A percentile compares a stretch with the other conserved stretches of the same genome.
phyloP scores from a whole-genome alignment of 352 stramenopile species.

The Pythium aquatile region DNA sequence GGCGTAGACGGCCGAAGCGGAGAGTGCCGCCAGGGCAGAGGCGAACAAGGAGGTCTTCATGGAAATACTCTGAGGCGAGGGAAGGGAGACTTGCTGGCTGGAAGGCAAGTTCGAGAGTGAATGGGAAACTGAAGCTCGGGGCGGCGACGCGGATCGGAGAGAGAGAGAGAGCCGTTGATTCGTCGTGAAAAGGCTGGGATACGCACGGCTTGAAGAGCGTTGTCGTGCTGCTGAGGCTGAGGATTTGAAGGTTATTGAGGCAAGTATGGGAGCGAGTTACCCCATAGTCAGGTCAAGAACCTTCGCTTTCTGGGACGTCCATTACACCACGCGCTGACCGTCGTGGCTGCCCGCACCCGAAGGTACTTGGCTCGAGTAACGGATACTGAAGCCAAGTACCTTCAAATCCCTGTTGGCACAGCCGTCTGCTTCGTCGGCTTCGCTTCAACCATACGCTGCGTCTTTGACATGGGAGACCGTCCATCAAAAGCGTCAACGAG shows the following conservation, averaged over 20 bases:
- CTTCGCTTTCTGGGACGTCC: background rate
- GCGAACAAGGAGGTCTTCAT: slow-evolving; percentile 15
- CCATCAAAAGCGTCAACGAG: background rate
- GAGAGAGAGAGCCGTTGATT: background rate
- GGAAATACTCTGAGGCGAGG: background rate
- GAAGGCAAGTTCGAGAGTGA: background rate
- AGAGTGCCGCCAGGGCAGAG: background rate
- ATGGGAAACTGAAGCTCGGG: background rate
- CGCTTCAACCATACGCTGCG: background rate
- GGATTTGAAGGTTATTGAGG: background rate
- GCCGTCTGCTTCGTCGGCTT: too few relatives aligned
- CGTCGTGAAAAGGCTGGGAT: background rate
- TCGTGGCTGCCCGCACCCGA: background rate
- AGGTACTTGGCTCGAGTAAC: slow-evolving; percentile 12
- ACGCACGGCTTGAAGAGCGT: background rate
- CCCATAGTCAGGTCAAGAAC: background rate
- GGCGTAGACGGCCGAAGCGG: background rate
- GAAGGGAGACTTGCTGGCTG: background rate
- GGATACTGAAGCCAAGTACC: slow-evolving; percentile 14
- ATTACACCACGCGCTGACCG: background rate
- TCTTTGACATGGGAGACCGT: background rate
- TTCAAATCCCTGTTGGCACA: slow-evolving; percentile 5
- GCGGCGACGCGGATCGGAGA: too few relatives aligned
- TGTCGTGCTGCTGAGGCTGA: background rate
- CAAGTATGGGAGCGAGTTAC: background rate